Conservation (phyloP, 1,284 basidiomycete species). For the Nidula niveotomentosa region DNA sequence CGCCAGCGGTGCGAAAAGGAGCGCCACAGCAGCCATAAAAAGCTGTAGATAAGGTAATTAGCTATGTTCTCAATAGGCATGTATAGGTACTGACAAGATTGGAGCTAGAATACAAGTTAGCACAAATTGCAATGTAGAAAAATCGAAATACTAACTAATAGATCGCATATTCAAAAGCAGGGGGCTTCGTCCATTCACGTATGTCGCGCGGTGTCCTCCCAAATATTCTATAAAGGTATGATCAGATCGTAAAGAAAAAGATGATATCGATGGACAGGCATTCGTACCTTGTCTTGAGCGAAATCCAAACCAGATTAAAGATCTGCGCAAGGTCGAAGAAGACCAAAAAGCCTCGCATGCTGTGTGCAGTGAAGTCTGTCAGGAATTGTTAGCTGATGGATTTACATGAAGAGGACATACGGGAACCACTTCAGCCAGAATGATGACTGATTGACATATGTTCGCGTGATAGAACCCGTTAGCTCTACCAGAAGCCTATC, state of each 20-base stretch:
- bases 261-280: no score
- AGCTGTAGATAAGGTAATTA: conserved; percentile 40
- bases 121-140: background rate
- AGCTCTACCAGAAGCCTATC: conserved; percentile 41
- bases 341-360: conserved; percentile 89
- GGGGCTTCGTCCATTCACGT: conserved; percentile 94
- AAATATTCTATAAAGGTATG: conserved; percentile 56
- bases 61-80: background rate
- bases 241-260: background rate
- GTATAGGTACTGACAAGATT: conserved; percentile 48
- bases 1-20: conserved; percentile 91
- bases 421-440: conserved; percentile 98
- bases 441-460: conserved; percentile 82
- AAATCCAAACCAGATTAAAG: conserved; percentile 86
- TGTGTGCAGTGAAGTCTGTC: conserved; percentile 20
- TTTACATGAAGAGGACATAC: conserved; percentile 35
- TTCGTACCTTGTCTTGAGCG: conserved; percentile 69
- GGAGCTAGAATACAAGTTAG: conserved; percentile 39
- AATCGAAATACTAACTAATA: conserved; percentile 68
- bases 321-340: conserved; percentile 97
- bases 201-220: conserved; percentile 97
- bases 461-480: conserved; percentile 70
- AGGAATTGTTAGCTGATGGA: no score
- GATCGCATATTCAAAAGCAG: conserved; percentile 88
- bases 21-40: conserved; percentile 84